phyloP scores from a whole-genome alignment of 2,329 filamentous ascomycete genomes.

The Sporothrix luriei region DNA sequence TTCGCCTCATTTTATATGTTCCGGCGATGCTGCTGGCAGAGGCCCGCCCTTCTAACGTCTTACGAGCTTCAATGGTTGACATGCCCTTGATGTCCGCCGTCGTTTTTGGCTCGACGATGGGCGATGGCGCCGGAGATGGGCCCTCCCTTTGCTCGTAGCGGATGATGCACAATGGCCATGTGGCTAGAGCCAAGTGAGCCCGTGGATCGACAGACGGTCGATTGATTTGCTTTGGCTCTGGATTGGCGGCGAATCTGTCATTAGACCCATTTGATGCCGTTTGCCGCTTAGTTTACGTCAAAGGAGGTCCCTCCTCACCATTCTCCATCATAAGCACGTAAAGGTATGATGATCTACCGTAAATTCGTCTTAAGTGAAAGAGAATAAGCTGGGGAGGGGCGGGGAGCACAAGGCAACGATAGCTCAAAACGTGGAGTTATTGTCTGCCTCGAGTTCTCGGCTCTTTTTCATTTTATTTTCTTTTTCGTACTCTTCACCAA shows the following conservation, averaged over 20 bases:
- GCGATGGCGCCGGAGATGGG: slow-evolving; percentile 1
- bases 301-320: not conserved
- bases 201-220: no score
- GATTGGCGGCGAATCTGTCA: no score
- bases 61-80: not conserved
- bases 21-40: not conserved
- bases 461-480: not conserved
- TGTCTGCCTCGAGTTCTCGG: not conserved
- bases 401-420: not conserved
- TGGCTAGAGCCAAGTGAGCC: not conserved
- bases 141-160: slow-evolving; percentile 10
- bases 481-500: not conserved
- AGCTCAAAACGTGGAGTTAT: not conserved
- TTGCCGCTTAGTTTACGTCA: not conserved
- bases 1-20: no score
- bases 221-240: no score
- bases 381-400: not conserved
- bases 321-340: no score
- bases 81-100: not conserved
- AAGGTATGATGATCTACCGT: not conserved
- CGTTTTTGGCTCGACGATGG: not conserved
- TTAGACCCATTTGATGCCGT: no score
- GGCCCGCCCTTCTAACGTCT: not conserved
- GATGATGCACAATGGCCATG: not conserved
- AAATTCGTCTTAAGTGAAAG: not conserved